Conservation (phyloP, 1,284 basidiomycete genomes). For the Kalmanozyma brasiliensis region DNA sequence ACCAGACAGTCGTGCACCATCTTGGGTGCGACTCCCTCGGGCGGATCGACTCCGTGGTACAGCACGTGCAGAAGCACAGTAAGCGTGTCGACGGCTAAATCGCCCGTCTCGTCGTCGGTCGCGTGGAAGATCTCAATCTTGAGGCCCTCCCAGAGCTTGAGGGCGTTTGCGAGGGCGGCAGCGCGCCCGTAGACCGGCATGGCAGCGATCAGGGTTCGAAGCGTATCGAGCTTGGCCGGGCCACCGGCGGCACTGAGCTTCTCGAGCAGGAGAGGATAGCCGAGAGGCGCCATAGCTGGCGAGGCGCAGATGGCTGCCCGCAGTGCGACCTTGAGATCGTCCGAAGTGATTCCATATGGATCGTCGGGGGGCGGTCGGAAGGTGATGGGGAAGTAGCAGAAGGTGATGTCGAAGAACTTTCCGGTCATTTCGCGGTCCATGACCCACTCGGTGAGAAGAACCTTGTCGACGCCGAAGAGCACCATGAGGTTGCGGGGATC, state of each 20-base stretch:
- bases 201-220: conserved; percentile 55
- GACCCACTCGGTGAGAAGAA: conserved; percentile 88
- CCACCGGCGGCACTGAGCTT: conserved; percentile 88
- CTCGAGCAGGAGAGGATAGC: conserved; percentile 88
- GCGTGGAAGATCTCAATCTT: conserved; percentile 66
- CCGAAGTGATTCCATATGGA: conserved; percentile 89
- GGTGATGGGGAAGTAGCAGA: conserved; percentile 98
- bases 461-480: conserved; percentile 85
- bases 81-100: conserved; percentile 52
- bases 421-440: conserved; percentile 75
- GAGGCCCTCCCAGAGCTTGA: conserved; percentile 59
- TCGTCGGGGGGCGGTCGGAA: conserved; percentile 94
- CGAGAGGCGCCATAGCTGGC: conserved; percentile 83
- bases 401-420: conserved; percentile 91
- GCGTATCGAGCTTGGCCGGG: conserved; percentile 75
- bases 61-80: conserved; percentile 55
- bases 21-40: conserved; percentile 54
- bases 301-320: conserved; percentile 80
- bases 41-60: conserved; percentile 53
- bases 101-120: conserved; percentile 62
- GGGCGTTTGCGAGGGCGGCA: conserved; percentile 52
- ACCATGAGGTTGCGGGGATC: conserved; percentile 93
- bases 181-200: conserved; percentile 65
- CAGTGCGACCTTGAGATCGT: conserved; percentile 82
- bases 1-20: conserved; percentile 58